These are phyloP conservation scores for Boechera divaricarpa DNA, from an alignment of 345 rosid species.

Conservation along the genomic window DNA sequence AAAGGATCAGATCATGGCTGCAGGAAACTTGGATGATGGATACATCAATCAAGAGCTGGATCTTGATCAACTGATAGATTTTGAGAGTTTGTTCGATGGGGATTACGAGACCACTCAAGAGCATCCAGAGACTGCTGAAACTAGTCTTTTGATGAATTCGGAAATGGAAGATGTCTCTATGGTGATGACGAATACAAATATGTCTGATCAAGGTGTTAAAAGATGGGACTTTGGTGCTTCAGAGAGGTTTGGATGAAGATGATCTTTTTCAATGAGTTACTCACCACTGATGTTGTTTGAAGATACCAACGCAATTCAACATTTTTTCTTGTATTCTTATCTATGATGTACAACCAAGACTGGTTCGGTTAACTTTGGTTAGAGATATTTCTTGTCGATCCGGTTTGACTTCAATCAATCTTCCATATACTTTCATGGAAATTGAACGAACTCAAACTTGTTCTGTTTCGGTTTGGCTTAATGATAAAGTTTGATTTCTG, in stretches of 20 bases:
- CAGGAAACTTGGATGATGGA: background rate
- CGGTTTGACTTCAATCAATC: background rate
- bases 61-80: background rate
- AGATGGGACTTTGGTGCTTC: background rate
- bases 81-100: background rate
- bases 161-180: background rate
- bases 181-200: background rate
- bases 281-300: background rate
- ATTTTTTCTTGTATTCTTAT: no score
- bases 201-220: background rate
- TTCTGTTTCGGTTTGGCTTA: background rate
- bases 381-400: background rate
- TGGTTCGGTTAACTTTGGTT: background rate
- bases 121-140: background rate
- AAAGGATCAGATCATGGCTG: no score
- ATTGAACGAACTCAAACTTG: background rate
- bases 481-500: background rate
- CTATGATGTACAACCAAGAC: background rate
- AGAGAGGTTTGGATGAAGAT: conserved; percentile 3
- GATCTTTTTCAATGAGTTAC: background rate
- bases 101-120: background rate
- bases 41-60: background rate
- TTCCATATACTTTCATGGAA: background rate
- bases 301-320: background rate
- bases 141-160: background rate